Evolutionary conservation across 306 rosid genomes (phyloP), one percentile per base, ranked within the genome.

Genomic region (Sechiopsis laciniata): DNA sequence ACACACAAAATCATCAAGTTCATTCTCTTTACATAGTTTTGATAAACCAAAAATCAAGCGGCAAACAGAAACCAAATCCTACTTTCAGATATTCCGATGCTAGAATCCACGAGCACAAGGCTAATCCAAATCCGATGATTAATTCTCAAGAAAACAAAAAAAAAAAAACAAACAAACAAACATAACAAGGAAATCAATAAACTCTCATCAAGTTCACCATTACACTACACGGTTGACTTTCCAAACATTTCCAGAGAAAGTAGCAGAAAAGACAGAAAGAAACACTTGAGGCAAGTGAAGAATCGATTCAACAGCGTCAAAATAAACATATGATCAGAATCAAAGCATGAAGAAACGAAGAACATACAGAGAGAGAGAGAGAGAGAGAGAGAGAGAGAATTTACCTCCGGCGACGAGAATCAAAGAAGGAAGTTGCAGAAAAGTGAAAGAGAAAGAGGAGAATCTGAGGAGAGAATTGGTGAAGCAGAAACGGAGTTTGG

Each of bases 1-100:
- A 56, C 16, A 73, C 15, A 46, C 6, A 48, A 5, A 56, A 42
- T 77, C 87, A 79, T 77, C 79, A 40, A 55, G 12, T 11, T 55
- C 17, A 64, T 54, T 52, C 52, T 29, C 51, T 26, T 71, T 71
- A 8, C 24, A 8, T 12, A 24, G 10, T 12, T 15, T 16, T 17
- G 54, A 20, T 46, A 66, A 20, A 45, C 52, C 50, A 66, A 69
- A 20, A 48, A 50, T 48, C 57, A 10, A 48, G 20, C 7, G 73
- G 42, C 55, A 53, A 71, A 32, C 50, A 3, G 13, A 14, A 32
- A 53, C n/a, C 50, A 72, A 72, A 16, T 14, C 21, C 15, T 2
- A 16, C 60, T 6, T 50, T 50, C 46, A 51, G 55, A 22, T 80
- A 13, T n/a, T n/a, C n/a, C n/a, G n/a, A n/a, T n/a, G n/a, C n/a